These are phyloP conservation scores for Pseudocercospora pini-densiflorae DNA, from an alignment of 2,329 filamentous ascomycete genomes.

Conservation along the genomic window DNA sequence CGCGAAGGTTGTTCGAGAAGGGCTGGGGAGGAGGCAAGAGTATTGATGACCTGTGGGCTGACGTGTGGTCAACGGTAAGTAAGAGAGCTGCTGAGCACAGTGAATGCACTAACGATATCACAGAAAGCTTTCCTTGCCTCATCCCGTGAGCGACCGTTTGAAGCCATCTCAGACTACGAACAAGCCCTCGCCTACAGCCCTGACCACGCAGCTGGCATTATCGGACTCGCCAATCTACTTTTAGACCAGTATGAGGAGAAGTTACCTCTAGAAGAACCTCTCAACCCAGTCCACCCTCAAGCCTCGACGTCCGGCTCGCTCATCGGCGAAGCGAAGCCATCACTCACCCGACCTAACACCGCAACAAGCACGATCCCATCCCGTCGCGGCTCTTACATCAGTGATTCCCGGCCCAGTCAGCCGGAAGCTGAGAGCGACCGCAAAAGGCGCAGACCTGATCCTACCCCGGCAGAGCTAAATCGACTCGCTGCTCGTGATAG, in stretches of 20 bases:
- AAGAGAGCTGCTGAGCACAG: not conserved
- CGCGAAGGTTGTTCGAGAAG: constrained; percentile 64
- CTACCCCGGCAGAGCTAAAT: constrained; percentile 72
- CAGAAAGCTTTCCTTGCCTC: constrained; percentile 71
- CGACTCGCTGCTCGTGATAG: constrained; percentile 88
- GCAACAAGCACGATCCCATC: constrained; percentile 23
- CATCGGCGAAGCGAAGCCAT: constrained; percentile 27
- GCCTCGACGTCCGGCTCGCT: constrained; percentile 28
- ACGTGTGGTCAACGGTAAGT: constrained; percentile 80
- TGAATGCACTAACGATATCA: constrained; percentile 26
- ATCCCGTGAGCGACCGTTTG: constrained; percentile 65
- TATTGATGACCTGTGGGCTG: constrained; percentile 81
- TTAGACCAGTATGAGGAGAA: constrained; percentile 79
- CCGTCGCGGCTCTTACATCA: constrained; percentile 19
- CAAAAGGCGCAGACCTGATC: constrained; percentile 27
- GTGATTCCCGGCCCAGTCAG: constrained; percentile 17
- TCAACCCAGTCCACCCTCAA: constrained; percentile 40
- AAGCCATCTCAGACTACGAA: constrained; percentile 79
- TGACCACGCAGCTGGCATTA: constrained; percentile 78
- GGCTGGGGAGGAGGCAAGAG: constrained; percentile 83
- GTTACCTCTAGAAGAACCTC: constrained; percentile 62
- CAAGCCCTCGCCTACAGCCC: constrained; percentile 77
- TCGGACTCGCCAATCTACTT: constrained; percentile 82
- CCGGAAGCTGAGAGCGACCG: constrained; percentile 10
- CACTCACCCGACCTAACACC: constrained; percentile 25